phyloP scores from a whole-genome alignment of 2,329 filamentous ascomycete species.

The Zymoseptoria tritici region DNA sequence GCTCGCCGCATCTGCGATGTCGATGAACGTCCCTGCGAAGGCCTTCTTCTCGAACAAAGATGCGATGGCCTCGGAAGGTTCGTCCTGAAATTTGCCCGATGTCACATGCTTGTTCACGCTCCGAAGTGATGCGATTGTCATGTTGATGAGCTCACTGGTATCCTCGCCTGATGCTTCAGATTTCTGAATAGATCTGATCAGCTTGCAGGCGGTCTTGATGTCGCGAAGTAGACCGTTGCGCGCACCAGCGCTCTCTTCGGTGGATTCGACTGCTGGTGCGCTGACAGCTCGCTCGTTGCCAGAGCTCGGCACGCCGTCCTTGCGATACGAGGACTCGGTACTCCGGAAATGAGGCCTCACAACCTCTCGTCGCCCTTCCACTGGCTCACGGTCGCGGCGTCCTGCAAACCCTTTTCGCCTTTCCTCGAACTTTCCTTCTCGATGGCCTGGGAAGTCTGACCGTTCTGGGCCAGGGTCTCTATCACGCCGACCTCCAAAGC shows the following conservation, averaged over 20 bases:
- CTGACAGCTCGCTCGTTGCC: not conserved
- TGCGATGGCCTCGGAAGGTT: slow-evolving; percentile 13
- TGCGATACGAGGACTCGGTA: not conserved
- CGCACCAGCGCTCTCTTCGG: not conserved
- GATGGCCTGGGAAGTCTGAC: not conserved
- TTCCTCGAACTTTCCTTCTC: not conserved
- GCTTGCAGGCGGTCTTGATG: slow-evolving; percentile 15
- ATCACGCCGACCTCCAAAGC: not conserved
- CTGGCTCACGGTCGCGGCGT: not conserved
- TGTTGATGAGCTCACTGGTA: slow-evolving; percentile 9
- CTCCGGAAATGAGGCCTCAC: not conserved
- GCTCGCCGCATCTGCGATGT: not conserved
- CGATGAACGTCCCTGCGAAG: slow-evolving; percentile 12
- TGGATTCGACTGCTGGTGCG: not conserved
- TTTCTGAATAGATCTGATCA: slow-evolving; percentile 12
- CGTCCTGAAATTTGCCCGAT: slow-evolving; percentile 12
- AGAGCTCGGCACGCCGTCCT: not conserved
- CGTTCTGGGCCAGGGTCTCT: not conserved
- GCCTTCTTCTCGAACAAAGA: slow-evolving; percentile 13
- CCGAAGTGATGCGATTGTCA: slow-evolving; percentile 6
- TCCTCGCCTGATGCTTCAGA: slow-evolving; percentile 11
- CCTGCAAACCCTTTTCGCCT: not conserved
- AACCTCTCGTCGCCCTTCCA: not conserved
- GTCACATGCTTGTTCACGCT: slow-evolving; percentile 9
- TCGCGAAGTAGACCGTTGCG: slow-evolving; percentile 5